Evolutionary conservation across 768 basidiomycete genomes (phyloP).

Genomic region (Lyophyllum shimeji): DNA sequence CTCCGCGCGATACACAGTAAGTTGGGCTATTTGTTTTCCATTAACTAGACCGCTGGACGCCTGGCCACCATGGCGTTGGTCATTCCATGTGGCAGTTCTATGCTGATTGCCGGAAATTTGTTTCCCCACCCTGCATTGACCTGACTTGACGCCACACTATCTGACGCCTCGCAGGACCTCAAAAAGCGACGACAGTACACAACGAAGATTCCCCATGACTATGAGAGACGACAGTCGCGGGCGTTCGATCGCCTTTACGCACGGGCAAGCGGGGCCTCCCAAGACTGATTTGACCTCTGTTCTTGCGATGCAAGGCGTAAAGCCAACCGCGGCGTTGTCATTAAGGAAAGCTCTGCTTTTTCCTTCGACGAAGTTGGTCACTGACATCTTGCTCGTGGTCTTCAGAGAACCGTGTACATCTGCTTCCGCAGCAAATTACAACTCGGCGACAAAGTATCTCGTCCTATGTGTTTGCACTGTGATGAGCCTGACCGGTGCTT

Average conservation of each 20-base stretch:
- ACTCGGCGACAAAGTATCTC: neutral
- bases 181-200: neutral
- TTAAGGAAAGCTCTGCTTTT: neutral
- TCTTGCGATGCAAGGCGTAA: neutral
- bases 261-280: neutral
- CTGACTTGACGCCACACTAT: constrained; percentile 3
- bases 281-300: neutral
- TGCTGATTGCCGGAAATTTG: neutral
- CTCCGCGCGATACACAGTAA: neutral
- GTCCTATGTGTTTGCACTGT: neutral
- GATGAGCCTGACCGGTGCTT: neutral
- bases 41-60: no score
- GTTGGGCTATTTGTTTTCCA: neutral
- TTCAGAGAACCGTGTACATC: neutral
- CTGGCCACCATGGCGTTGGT: neutral
- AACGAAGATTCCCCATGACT: neutral
- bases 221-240: neutral
- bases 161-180: neutral
- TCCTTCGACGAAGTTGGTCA: neutral
- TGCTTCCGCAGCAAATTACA: neutral
- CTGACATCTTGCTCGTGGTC: neutral
- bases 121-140: neutral
- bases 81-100: neutral
- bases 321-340: neutral
- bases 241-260: neutral